Evolutionary conservation across 257 asterid species (phyloP).

Genomic region (Verbena officinalis): DNA sequence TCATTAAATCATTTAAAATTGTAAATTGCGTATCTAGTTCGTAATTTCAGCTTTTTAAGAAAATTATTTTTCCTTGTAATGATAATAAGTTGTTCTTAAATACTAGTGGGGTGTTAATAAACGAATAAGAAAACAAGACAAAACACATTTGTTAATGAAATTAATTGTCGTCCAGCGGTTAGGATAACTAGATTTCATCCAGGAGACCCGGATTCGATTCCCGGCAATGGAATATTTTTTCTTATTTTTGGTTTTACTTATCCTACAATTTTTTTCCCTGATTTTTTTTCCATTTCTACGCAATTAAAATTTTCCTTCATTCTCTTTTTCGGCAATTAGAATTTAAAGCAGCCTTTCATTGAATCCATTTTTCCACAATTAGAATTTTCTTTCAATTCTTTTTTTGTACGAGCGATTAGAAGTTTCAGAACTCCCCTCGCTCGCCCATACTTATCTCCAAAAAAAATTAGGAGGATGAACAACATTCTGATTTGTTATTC

Average conservation of each 20-base stretch:
- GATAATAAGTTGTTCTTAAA: background rate
- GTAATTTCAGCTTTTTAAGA: background rate
- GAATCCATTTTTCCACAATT: too few relatives aligned
- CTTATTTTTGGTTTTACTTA: background rate
- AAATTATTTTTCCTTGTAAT: background rate
- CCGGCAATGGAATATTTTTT: conserved; percentile 50
- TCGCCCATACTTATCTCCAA: too few relatives aligned
- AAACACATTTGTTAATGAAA: conserved; percentile 34
- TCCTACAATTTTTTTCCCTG: too few relatives aligned
- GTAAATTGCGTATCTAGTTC: too few relatives aligned
- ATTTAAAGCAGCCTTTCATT: too few relatives aligned
- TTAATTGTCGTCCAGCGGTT: conserved; percentile 94
- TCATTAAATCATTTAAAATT: too few relatives aligned
- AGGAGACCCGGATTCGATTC: conserved; percentile 80
- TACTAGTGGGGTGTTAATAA: background rate
- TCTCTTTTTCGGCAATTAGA: too few relatives aligned
- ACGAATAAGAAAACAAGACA: too few relatives aligned
- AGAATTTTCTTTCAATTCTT: too few relatives aligned
- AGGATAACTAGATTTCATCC: conserved; percentile 89
- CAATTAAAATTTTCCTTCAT: too few relatives aligned
- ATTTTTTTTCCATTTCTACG: too few relatives aligned
- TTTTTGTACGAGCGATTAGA: background rate
- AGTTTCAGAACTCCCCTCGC: too few relatives aligned
- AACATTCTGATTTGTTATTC: conserved; percentile 13
- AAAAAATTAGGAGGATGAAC: background rate